These are phyloP conservation scores for Tolypocladium endophyticum DNA, from an alignment of 2,329 filamentous ascomycete genomes.

Conservation along the genomic window DNA sequence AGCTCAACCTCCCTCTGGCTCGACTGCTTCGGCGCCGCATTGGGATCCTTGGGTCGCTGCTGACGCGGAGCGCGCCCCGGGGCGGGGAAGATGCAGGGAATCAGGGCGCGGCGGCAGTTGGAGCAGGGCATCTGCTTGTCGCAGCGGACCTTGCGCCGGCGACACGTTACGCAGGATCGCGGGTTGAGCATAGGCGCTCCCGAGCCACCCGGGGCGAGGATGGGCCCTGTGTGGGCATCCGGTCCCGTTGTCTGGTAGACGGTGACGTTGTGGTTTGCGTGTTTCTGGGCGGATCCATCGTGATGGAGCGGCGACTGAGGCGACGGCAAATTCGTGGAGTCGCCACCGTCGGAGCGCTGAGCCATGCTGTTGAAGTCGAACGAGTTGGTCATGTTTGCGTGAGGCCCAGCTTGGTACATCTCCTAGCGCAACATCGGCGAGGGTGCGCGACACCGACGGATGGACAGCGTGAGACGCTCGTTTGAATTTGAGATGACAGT, in stretches of 20 bases:
- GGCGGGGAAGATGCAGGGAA: slow-evolving; percentile 64
- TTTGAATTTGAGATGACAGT: not conserved
- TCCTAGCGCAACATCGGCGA: not conserved
- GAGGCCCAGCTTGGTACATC: not conserved
- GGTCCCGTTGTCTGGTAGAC: slow-evolving; percentile 29
- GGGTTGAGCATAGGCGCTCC: slow-evolving; percentile 29
- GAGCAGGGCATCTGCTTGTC: slow-evolving; percentile 69
- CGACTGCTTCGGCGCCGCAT: slow-evolving; percentile 47
- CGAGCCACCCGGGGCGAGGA: slow-evolving; percentile 20
- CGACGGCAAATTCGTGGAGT: slow-evolving; percentile 10
- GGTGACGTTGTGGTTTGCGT: slow-evolving; percentile 23
- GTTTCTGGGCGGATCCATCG: slow-evolving; percentile 8
- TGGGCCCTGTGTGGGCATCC: slow-evolving; percentile 25
- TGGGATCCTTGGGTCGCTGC: slow-evolving; percentile 53
- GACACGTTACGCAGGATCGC: slow-evolving; percentile 38
- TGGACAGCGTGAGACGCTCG: not conserved
- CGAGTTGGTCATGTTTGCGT: slow-evolving; percentile 2
- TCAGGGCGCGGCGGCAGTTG: slow-evolving; percentile 61
- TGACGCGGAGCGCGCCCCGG: slow-evolving; percentile 63
- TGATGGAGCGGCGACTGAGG: slow-evolving; percentile 13
- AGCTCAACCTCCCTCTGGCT: slow-evolving; percentile 58
- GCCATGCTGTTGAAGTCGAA: slow-evolving; percentile 14
- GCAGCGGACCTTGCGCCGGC: slow-evolving; percentile 60
- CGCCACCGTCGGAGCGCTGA: slow-evolving; percentile 7
- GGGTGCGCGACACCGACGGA: not conserved